These are phyloP conservation scores for Phlyctochytrium arcticum DNA, from an alignment of 192 early-diverging fungal species.

Conservation along the genomic window DNA sequence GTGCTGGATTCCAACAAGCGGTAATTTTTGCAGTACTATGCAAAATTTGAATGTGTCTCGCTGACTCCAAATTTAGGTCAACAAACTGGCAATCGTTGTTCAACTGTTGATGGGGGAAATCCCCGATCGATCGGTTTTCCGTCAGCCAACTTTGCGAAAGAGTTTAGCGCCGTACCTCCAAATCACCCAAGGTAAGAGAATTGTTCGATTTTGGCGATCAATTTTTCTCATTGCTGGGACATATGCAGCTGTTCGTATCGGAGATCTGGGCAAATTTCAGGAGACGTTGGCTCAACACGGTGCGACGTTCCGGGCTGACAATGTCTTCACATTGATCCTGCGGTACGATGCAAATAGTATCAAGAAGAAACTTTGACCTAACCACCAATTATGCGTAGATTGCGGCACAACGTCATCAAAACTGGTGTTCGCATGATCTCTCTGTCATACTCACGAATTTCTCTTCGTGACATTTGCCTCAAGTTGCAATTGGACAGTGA, in stretches of 20 bases:
- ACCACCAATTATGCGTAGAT: too few relatives aligned
- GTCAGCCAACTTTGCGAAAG: conserved; percentile 79
- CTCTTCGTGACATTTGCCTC: conserved; percentile 91
- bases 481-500: conserved; percentile 97
- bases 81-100: conserved; percentile 96
- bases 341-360: conserved; percentile 42
- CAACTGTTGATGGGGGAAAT: conserved; percentile 99
- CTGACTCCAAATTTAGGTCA: conserved; percentile 45
- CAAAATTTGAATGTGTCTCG: background rate
- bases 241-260: conserved; percentile 76
- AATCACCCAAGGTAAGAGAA: conserved; percentile 75
- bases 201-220: too few relatives aligned
- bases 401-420: conserved; percentile 99
- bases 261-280: conserved; percentile 92
- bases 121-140: conserved; percentile 90
- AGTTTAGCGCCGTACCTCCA: conserved; percentile 88
- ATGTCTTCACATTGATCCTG: conserved; percentile 85
- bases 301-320: conserved; percentile 77
- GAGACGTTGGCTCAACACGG: conserved; percentile 73
- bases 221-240: background rate
- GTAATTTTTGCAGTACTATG: conserved; percentile 32
- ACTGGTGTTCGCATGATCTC: conserved; percentile 97
- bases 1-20: conserved; percentile 93
- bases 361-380: background rate
- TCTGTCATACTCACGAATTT: conserved; percentile 93